Evolutionary conservation across 352 stramenopile species (phyloP), one percentile per base, ranked within the genome.

Genomic region (Thraustotheca clavata): DNA sequence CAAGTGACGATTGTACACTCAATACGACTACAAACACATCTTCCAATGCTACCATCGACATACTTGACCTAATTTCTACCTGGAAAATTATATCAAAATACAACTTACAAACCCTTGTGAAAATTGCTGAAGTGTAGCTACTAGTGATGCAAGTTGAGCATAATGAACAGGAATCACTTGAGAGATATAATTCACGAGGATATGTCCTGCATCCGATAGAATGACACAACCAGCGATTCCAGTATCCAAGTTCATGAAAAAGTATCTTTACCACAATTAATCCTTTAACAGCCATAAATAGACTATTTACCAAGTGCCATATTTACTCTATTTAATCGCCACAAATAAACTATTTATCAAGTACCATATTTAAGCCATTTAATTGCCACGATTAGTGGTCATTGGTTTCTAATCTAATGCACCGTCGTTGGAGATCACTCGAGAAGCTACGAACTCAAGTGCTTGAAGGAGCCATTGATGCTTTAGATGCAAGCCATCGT

Each of bases 51-150:
- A 65, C 29, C 9, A 65, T n/a, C 27, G 36, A 26, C 57, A 65
- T 41, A 7, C 27, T 14, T 29, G 52, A 46, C 26, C 57, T 65
- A 54, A 18, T n/a, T 12, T 8, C 36, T 6, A 29, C 34, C 22
- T 11, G 24, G 9, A 33, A 29, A 24, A 29, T 24, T 18, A 9
- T 26, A 22, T 49, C 4, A 9, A 27, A 35, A 1, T 3, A 20
- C 16, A 27, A 47, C 39, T n/a, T 24, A 43, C 22, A 11, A 41
- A 65, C 57, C 57, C 57, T 20, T 55, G 57, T 9, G 36, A 55
- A 35, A 65, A 65, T 33, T 65, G 57, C 39, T 65, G 57, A 9
- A 65, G 32, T 20, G 57, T 65, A 18, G 57, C 57, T 11, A 54
- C 57, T 29, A 65, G 57, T 16, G 57, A 65, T 9, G n/a, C 57